A percentile compares a stretch with the other conserved stretches of the same genome.
Conservation (phyloP, 257 asterid species). For the Perilla frutescens region DNA sequence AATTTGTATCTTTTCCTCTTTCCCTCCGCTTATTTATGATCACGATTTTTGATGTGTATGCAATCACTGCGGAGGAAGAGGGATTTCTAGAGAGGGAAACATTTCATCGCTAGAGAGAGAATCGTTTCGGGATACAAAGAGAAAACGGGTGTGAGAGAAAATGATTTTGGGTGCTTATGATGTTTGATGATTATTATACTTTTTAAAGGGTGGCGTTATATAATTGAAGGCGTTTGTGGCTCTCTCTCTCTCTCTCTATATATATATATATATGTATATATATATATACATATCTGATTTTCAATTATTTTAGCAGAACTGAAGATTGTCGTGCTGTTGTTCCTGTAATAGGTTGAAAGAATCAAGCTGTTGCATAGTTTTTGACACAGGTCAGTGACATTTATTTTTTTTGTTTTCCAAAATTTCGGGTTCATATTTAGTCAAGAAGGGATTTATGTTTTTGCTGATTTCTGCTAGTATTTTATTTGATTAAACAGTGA, state of each 20-base stretch:
- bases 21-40: slow-evolving; percentile 36
- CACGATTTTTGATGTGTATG: slow-evolving; percentile 27
- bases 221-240: slow-evolving; percentile 28
- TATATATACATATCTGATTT: background rate
- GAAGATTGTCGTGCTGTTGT: slow-evolving; percentile 27
- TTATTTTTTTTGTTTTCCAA: slow-evolving; percentile 13
- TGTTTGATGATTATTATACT: slow-evolving; percentile 42
- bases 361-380: slow-evolving; percentile 12
- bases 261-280: too few relatives aligned
- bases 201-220: slow-evolving; percentile 58
- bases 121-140: background rate
- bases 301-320: background rate
- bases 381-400: slow-evolving; percentile 22
- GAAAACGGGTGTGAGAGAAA: background rate
- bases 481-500: background rate
- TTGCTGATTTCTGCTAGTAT: slow-evolving; percentile 7
- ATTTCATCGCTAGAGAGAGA: background rate
- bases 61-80: slow-evolving; percentile 36
- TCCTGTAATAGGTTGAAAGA: slow-evolving; percentile 18
- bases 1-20: background rate
- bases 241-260: slow-evolving; percentile 8
- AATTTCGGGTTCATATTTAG: background rate
- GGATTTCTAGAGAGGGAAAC: slow-evolving; percentile 2
- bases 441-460: background rate
- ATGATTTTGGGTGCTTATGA: slow-evolving; percentile 29